Evolutionary conservation across 2,329 filamentous ascomycete genomes (phyloP).

Genomic region (Paecilomyces niveus): DNA sequence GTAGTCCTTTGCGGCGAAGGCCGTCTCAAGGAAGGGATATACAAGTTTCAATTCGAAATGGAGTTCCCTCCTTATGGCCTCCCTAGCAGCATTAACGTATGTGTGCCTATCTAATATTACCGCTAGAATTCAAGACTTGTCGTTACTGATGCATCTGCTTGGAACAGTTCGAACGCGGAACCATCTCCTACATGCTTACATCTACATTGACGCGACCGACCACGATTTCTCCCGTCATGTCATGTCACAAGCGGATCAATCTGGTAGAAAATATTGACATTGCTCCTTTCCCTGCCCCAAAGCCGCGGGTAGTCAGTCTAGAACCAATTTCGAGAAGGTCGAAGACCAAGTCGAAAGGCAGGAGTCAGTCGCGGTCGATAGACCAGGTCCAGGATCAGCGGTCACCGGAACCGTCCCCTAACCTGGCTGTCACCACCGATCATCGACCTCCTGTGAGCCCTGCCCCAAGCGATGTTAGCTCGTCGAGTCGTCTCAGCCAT

Average conservation of each 20-base stretch:
- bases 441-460: conserved; percentile 39
- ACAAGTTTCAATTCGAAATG: conserved; percentile 60
- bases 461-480: conserved; percentile 61
- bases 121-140: conserved; percentile 6
- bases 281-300: conserved; percentile 64
- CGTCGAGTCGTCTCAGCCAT: conserved; percentile 61
- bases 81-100: conserved; percentile 88
- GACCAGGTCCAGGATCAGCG: conserved; percentile 37
- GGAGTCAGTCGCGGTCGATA: conserved; percentile 35
- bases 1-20: conserved; percentile 58
- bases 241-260: conserved; percentile 73
- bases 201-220: conserved; percentile 85
- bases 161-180: conserved; percentile 82
- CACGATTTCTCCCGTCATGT: conserved; percentile 70
- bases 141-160: conserved; percentile 2
- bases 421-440: conserved; percentile 22
- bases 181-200: conserved; percentile 84
- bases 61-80: conserved; percentile 53
- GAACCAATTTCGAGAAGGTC: conserved; percentile 73
- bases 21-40: conserved; percentile 55
- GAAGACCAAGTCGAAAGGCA: conserved; percentile 50
- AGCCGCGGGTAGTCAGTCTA: conserved; percentile 74
- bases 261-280: conserved; percentile 81
- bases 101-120: conserved; percentile 27
- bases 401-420: conserved; percentile 39